These are phyloP conservation scores for Linderniella brevidens DNA, from an alignment of 257 asterid species.

Conservation along the genomic window DNA sequence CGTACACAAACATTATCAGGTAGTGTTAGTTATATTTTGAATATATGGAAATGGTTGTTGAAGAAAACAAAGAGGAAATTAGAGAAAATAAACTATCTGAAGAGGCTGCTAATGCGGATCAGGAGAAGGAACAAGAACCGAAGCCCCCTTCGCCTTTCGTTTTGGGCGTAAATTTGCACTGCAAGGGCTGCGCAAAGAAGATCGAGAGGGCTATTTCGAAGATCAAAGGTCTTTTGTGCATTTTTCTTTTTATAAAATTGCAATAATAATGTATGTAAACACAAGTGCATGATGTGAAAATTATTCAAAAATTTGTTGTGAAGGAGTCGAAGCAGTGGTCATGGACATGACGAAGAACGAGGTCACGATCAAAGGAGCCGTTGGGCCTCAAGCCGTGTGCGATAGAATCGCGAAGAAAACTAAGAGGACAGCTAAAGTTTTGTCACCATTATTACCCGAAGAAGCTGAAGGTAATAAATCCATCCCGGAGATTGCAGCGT, in stretches of 20 bases:
- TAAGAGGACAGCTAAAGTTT: slow-evolving; percentile 24
- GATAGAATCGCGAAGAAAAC: slow-evolving; percentile 26
- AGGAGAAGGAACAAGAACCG: slow-evolving; percentile 21
- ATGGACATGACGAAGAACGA: slow-evolving; percentile 32
- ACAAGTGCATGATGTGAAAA: background rate
- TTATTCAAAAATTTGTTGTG: background rate
- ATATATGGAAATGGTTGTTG: too few relatives aligned
- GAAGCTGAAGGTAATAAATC: slow-evolving; percentile 24
- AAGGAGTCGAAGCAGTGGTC: slow-evolving; percentile 39
- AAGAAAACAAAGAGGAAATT: background rate
- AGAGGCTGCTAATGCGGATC: slow-evolving; percentile 14
- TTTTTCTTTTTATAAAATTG: background rate
- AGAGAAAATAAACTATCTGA: background rate
- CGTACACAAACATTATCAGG: too few relatives aligned
- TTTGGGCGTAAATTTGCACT: slow-evolving; percentile 36
- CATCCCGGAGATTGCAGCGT: slow-evolving; percentile 31
- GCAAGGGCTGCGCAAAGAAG: slow-evolving; percentile 49
- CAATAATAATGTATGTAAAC: background rate
- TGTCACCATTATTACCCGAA: slow-evolving; percentile 27
- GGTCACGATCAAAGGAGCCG: slow-evolving; percentile 35
- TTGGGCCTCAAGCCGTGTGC: slow-evolving; percentile 39
- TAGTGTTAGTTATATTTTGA: too few relatives aligned
- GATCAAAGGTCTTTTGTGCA: slow-evolving; percentile 24
- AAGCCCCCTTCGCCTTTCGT: slow-evolving; percentile 33
- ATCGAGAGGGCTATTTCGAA: slow-evolving; percentile 30